Percentiles rank a stretch among this genome's conserved stretches.
phyloP scores from a whole-genome alignment of 179 eudicot genomes.

The Monotropa hypopitys region DNA sequence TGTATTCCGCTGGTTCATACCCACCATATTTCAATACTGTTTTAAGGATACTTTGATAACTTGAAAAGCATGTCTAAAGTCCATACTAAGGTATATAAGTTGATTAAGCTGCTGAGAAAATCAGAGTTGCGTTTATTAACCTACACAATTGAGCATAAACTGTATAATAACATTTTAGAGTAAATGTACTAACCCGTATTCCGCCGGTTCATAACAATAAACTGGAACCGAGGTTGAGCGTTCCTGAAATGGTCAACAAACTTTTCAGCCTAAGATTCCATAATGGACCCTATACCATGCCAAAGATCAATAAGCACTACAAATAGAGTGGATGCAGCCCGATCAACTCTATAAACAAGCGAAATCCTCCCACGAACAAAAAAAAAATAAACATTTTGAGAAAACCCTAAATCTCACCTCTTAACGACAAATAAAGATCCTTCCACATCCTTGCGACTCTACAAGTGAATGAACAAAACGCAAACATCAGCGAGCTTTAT shows the following conservation, averaged over 20 bases:
- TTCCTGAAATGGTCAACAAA: constrained; percentile 35
- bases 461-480: constrained; percentile 8
- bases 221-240: constrained; percentile 82
- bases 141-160: background rate
- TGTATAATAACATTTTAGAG: background rate
- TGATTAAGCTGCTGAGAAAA: background rate
- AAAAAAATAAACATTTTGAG: background rate
- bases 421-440: constrained; percentile 81
- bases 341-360: background rate
- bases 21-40: too few relatives aligned
- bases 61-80: background rate
- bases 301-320: background rate
- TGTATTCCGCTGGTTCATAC: too few relatives aligned
- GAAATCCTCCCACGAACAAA: background rate
- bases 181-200: constrained; percentile 45
- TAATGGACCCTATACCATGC: background rate
- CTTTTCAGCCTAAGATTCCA: background rate
- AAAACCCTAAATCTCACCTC: constrained; percentile 19
- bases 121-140: background rate
- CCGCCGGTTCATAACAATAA: constrained; percentile 84
- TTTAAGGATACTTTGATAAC: background rate
- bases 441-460: constrained; percentile 99
- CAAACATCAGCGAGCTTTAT: background rate
- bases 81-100: background rate
- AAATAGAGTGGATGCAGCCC: background rate